Conservation (phyloP, 176 grass and related monocot species). For the Rhynchospora breviuscula region DNA sequence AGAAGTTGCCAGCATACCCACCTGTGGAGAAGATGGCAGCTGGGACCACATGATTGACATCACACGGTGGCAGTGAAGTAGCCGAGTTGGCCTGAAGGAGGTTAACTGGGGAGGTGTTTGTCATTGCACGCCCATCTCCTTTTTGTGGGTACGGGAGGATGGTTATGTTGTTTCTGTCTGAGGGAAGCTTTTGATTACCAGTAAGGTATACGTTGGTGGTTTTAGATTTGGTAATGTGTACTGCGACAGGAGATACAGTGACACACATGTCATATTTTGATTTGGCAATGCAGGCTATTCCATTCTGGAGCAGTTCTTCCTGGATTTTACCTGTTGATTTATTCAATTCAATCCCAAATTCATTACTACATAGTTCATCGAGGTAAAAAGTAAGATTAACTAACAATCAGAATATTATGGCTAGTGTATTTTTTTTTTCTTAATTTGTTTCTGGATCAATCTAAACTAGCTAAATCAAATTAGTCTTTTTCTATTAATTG, state of each 20-base stretch:
- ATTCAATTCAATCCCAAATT: neutral
- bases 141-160: constrained; percentile 12
- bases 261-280: constrained; percentile 18
- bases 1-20: constrained; percentile 52
- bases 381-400: neutral
- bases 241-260: neutral
- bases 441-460: no score
- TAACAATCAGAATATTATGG: no score
- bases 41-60: constrained; percentile 39
- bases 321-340: constrained; percentile 11
- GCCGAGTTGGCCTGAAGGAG: neutral
- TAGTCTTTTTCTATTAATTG: neutral
- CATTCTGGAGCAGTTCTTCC: constrained; percentile 11
- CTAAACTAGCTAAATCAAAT: neutral
- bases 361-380: neutral
- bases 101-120: constrained; percentile 4
- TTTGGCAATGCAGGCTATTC: constrained; percentile 4
- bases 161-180: constrained; percentile 3
- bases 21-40: constrained; percentile 62
- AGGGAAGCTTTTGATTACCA: neutral
- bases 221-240: neutral
- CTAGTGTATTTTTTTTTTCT: no score
- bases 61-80: constrained; percentile 24
- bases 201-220: constrained; percentile 12
- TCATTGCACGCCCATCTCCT: neutral